Evolutionary conservation across 768 basidiomycete species (phyloP).

Genomic region (Pisolithus marmoratus): DNA sequence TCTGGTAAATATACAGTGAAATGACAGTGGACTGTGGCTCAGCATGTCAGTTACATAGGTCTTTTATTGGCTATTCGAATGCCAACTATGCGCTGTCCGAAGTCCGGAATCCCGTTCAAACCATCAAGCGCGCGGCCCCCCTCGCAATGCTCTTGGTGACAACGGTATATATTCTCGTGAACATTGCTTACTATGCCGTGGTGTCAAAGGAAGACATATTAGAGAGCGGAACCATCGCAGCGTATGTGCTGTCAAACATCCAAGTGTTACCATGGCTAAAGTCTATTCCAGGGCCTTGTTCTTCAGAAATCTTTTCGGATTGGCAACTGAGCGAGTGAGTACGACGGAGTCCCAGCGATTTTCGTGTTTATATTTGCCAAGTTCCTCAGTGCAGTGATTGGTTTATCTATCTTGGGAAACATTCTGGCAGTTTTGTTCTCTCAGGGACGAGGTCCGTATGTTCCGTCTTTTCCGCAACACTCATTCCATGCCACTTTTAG

Average conservation of each 20-base stretch:
- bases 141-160: slow-evolving; percentile 57
- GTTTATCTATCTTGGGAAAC: slow-evolving; percentile 61
- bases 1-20: slow-evolving; percentile 42
- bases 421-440: slow-evolving; percentile 58
- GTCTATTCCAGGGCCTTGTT: slow-evolving; percentile 49
- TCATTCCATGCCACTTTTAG: slow-evolving; percentile 4
- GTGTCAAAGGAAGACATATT: slow-evolving; percentile 67
- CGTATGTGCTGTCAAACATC: slow-evolving; percentile 36
- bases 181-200: slow-evolving; percentile 70
- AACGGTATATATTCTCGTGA: slow-evolving; percentile 56
- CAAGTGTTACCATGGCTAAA: not conserved
- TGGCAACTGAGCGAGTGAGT: slow-evolving; percentile 50
- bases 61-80: slow-evolving; percentile 66
- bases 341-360: not conserved
- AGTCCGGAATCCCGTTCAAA: slow-evolving; percentile 60
- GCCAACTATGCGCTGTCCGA: slow-evolving; percentile 75
- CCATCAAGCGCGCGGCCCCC: slow-evolving; percentile 66
- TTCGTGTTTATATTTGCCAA: slow-evolving; percentile 19
- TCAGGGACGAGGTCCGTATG: slow-evolving; percentile 52
- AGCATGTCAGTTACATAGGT: slow-evolving; percentile 35
- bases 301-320: slow-evolving; percentile 69
- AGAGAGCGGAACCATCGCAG: slow-evolving; percentile 59
- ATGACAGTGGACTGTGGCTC: not conserved
- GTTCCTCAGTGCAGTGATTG: slow-evolving; percentile 57
- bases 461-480: slow-evolving; percentile 3